Conservation (phyloP, 2,329 filamentous ascomycete species). For the Beauveria rudraprayagi region DNA sequence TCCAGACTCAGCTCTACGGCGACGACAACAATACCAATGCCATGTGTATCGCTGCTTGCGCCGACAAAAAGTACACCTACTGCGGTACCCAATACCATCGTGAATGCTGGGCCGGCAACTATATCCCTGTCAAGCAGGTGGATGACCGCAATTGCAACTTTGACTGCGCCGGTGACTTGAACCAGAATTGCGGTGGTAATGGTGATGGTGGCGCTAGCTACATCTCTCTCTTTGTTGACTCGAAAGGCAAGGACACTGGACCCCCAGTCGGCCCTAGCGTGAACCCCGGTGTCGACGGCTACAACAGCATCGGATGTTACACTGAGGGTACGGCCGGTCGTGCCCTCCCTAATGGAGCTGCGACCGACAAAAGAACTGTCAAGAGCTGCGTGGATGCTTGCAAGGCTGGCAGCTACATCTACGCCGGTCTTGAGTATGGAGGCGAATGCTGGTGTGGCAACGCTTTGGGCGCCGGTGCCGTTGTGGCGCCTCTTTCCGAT, state of each 20-base stretch:
- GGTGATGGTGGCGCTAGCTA: slow-evolving; percentile 30
- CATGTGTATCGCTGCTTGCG: slow-evolving; percentile 38
- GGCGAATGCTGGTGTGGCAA: slow-evolving; percentile 34
- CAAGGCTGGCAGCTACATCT: slow-evolving; percentile 19
- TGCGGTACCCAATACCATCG: slow-evolving; percentile 41
- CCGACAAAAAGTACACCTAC: slow-evolving; percentile 27
- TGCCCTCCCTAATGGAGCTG: slow-evolving; percentile 23
- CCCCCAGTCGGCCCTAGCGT: slow-evolving; percentile 20
- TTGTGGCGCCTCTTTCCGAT: slow-evolving; percentile 22
- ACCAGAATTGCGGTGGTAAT: slow-evolving; percentile 47
- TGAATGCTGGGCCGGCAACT: slow-evolving; percentile 49
- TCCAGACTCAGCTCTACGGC: slow-evolving; percentile 34
- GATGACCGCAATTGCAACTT: slow-evolving; percentile 42
- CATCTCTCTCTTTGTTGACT: slow-evolving; percentile 41
- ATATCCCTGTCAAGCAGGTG: slow-evolving; percentile 35
- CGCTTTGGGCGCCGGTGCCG: slow-evolving; percentile 19
- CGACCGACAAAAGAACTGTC: slow-evolving; percentile 22
- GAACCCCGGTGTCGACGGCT: slow-evolving; percentile 31
- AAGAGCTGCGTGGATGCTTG: slow-evolving; percentile 27
- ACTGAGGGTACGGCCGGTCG: slow-evolving; percentile 26
- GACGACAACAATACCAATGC: slow-evolving; percentile 33
- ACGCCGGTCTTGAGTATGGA: slow-evolving; percentile 31
- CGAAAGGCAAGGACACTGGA: slow-evolving; percentile 13
- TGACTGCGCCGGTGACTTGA: slow-evolving; percentile 39
- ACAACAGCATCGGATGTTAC: slow-evolving; percentile 30